phyloP scores from a whole-genome alignment of 2,329 filamentous ascomycete genomes.

The Phialophora macrospora region DNA sequence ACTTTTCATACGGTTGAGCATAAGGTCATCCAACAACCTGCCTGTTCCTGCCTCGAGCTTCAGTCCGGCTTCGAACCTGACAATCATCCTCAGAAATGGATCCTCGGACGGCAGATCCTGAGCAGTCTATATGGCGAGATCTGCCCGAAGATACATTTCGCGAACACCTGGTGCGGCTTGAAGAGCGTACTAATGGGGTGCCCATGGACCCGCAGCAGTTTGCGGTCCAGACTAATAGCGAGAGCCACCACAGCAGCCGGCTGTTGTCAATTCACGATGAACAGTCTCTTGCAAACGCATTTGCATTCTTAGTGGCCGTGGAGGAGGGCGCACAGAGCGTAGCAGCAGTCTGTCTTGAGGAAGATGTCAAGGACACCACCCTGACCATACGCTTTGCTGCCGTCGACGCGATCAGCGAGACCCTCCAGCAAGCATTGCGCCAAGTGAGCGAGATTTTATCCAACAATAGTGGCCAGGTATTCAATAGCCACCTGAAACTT shows the following conservation, averaged over 20 bases:
- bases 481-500: not conserved
- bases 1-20: not conserved
- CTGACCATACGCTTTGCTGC: conserved; percentile 29
- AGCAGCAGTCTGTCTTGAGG: conserved; percentile 43
- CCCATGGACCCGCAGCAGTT: conserved; percentile 22
- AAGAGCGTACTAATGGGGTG: conserved; percentile 29
- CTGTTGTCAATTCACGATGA: conserved; percentile 33
- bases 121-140: conserved; percentile 35
- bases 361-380: conserved; percentile 22
- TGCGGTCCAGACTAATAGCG: conserved; percentile 5
- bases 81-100: conserved; percentile 6
- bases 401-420: conserved; percentile 18
- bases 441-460: not conserved
- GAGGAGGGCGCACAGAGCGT: conserved; percentile 41
- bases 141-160: conserved; percentile 34
- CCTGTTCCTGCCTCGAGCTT: not conserved
- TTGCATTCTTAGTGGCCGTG: conserved; percentile 42
- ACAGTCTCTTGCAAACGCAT: conserved; percentile 41
- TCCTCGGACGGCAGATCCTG: conserved; percentile 26
- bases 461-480: too few species aligned
- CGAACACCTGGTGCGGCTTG: conserved; percentile 31
- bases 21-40: not conserved
- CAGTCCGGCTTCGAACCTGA: not conserved
- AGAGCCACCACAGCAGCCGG: not conserved
- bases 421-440: not conserved